Base-by-base conservation (phyloP, 2,329 filamentous ascomycete species). In the Calycina marina region DNA sequence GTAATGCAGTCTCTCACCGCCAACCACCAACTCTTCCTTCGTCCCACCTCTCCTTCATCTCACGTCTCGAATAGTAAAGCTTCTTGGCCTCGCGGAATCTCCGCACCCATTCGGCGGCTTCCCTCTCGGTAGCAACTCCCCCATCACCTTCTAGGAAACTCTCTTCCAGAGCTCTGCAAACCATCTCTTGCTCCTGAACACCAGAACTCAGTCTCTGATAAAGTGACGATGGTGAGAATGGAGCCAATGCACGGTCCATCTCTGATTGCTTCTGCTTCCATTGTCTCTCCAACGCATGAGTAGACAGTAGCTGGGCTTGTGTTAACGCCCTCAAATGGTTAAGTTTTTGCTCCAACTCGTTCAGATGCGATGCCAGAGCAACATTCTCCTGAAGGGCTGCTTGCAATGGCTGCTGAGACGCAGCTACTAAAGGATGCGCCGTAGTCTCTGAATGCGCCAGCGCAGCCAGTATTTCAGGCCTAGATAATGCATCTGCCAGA, bases 11-110 rank as follows among this genome's bases (percentile, higher is more conserved):
- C n/a, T n/a, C n/a, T n/a, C n/a, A 88, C 49, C 88, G 71, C 90
- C 90, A 96, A 1, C 90, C 90, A 8, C 88, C 88, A 18, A 96
- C 88, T 44, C 88, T 67, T 14, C 88, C 85, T 57, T 96, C 88
- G 53, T 96, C 90, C 90, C 90, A 96, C 46, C 90, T 69, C 48
- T 85, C 80, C 56, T 86, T 93, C 43, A 83, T 71, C 61, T 96
- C 90, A 50, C 77, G 74, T 36, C 90, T 67, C 33, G 86, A 62
- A 50, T 90, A 92, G 40, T 77, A 77, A 36, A 79, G 60, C 45
- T 80, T 79, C 51, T 77, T 81, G 6, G 80, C 81, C 45, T 88
- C 85, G 44, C 84, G 67, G 42, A 93, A 80, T 47, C 79, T 62
- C 48, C 77, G 68, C 13, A 93, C 72, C 74, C 90, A 96, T 38